phyloP scores from a whole-genome alignment of 1,284 basidiomycete genomes.

The Apiotrichum brassicae region DNA sequence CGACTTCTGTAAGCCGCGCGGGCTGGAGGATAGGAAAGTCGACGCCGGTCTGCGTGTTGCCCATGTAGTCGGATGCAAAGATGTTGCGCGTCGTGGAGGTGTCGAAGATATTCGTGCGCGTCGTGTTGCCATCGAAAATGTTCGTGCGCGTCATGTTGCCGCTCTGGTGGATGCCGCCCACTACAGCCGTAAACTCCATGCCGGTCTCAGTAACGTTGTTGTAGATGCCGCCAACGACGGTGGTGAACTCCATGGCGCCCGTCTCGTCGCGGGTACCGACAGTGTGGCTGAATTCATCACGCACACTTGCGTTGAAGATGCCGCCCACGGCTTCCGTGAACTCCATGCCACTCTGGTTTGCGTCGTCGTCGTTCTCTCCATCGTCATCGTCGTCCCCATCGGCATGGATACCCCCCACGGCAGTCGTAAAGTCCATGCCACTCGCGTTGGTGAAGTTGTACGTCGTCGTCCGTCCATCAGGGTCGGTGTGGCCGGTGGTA shows the following conservation, averaged over 20 bases:
- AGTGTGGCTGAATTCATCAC: not conserved
- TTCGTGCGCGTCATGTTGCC: not conserved
- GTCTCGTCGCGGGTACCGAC: too few species aligned
- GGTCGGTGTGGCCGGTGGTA: constrained; percentile 1
- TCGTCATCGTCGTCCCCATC: constrained; percentile 22
- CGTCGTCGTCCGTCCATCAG: constrained; percentile 3
- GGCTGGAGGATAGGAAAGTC: not conserved
- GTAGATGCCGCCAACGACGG: constrained; percentile 3
- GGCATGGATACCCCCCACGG: constrained; percentile 36
- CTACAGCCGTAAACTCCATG: constrained; percentile 6
- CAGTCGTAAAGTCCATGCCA: constrained; percentile 42
- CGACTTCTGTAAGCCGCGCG: not conserved
- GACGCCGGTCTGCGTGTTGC: not conserved
- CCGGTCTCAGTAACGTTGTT: not conserved
- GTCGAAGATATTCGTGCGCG: constrained; percentile 7
- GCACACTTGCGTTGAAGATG: not conserved
- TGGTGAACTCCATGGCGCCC: constrained; percentile 4
- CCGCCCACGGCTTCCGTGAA: constrained; percentile 4
- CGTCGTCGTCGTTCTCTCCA: not conserved
- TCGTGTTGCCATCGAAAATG: not conserved
- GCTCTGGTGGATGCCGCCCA: constrained; percentile 4
- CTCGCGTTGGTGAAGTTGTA: not conserved
- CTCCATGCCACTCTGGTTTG: constrained; percentile 21
- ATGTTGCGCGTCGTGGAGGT: constrained; percentile 1
- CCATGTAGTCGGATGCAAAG: not conserved